A percentile compares a stretch with the other conserved stretches of the same genome.
Evolutionary conservation across 768 basidiomycete genomes (phyloP).

Genomic region (Serendipita sp.): DNA sequence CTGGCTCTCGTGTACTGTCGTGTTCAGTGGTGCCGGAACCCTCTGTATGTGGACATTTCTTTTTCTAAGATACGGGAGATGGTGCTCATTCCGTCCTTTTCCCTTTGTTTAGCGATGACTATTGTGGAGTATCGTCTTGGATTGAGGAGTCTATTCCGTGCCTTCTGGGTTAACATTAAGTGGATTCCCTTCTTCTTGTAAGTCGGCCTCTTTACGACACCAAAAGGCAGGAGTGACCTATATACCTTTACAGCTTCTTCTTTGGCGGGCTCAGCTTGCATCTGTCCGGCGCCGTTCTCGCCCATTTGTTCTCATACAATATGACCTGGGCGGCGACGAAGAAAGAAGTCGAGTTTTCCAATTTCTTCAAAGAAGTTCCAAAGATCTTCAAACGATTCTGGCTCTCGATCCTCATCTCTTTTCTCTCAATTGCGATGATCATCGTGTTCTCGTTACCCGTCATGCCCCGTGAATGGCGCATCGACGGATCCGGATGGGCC

Average conservation of each 20-base stretch:
- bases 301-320: conserved; percentile 22
- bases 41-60: conserved; percentile 8
- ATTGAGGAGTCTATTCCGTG: not conserved
- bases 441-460: conserved; percentile 16
- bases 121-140: conserved; percentile 11
- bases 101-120: conserved; percentile 11
- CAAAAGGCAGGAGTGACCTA: not conserved
- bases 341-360: conserved; percentile 21
- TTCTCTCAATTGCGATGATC: conserved; percentile 14
- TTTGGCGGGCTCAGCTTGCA: conserved; percentile 20
- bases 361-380: conserved; percentile 24
- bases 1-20: conserved; percentile 13
- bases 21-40: conserved; percentile 15
- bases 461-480: conserved; percentile 18
- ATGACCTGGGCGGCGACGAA: conserved; percentile 23
- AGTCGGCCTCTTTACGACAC: conserved; percentile 13
- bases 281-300: conserved; percentile 17
- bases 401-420: conserved; percentile 17
- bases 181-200: conserved; percentile 16
- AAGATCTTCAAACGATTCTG: conserved; percentile 22
- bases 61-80: conserved; percentile 13
- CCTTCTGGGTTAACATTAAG: not conserved
- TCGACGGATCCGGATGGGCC: conserved; percentile 13
- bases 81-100: conserved; percentile 9
- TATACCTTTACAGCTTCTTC: conserved; percentile 11